Evolutionary conservation across 257 asterid genomes (phyloP).

Genomic region (Solanum lignicaule): DNA sequence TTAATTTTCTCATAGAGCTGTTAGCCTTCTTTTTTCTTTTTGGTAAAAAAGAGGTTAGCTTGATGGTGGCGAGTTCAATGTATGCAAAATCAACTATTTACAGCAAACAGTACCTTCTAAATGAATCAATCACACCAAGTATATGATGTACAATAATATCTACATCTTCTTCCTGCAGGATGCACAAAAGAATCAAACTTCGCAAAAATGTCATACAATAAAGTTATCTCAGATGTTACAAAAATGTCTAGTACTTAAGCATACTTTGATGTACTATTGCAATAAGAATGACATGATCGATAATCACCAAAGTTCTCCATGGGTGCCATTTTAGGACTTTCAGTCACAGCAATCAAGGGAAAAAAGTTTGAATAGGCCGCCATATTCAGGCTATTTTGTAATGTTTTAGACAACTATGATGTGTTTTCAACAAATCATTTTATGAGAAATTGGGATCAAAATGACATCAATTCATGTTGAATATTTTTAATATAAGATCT

Average conservation of each 20-base stretch:
- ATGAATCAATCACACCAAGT: conserved; percentile 49
- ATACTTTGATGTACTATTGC: not conserved
- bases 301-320: not conserved
- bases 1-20: not conserved
- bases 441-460: not conserved
- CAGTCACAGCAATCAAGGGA: not conserved
- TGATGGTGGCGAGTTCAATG: not conserved
- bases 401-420: not conserved
- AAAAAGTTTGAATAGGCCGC: not conserved
- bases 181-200: not conserved
- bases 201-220: not conserved
- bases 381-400: not conserved
- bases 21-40: not conserved
- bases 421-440: not conserved
- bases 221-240: too few relatives aligned
- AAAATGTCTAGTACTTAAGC: not conserved
- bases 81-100: not conserved
- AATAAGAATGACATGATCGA: not conserved
- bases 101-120: conserved; percentile 38
- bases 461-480: not conserved
- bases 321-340: not conserved
- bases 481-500: not conserved
- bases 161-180: conserved; percentile 66
- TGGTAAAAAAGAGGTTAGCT: not conserved
- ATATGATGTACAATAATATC: conserved; percentile 64